Conservation (phyloP, 345 rosid species). For the Brassica juncea region DNA sequence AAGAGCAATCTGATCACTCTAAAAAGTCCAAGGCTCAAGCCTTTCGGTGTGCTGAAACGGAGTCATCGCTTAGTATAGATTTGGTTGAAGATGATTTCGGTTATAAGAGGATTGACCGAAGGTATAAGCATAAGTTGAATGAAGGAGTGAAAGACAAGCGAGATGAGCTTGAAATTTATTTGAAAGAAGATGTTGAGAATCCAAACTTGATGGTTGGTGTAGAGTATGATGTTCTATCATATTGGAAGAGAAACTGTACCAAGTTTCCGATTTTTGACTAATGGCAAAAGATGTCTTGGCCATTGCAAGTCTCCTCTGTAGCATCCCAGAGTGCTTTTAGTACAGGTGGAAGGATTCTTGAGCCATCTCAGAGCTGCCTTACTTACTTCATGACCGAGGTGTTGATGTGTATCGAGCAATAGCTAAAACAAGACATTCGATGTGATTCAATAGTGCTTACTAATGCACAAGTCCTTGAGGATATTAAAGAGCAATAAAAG, state of each 20-base stretch:
- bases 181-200: too few species aligned
- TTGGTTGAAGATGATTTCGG: too few species aligned
- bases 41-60: neutral
- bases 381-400: neutral
- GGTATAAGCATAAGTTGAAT: too few species aligned
- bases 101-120: too few species aligned
- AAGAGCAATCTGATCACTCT: neutral
- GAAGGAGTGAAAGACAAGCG: too few species aligned
- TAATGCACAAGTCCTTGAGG: too few species aligned
- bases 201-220: too few species aligned
- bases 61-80: neutral
- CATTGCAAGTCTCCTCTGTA: neutral
- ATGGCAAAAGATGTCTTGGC: neutral
- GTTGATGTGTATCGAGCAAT: neutral
- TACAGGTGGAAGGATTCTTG: too few species aligned
- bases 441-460: too few species aligned
- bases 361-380: neutral
- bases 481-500: too few species aligned
- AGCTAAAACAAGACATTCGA: neutral
- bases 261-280: neutral
- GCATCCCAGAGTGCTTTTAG: neutral
- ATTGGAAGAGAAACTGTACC: neutral
- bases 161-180: too few species aligned
- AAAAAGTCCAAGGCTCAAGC: neutral
- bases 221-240: too few species aligned